phyloP scores from a whole-genome alignment of 1,284 basidiomycete genomes.

The Rhodotorula mucilaginosa region DNA sequence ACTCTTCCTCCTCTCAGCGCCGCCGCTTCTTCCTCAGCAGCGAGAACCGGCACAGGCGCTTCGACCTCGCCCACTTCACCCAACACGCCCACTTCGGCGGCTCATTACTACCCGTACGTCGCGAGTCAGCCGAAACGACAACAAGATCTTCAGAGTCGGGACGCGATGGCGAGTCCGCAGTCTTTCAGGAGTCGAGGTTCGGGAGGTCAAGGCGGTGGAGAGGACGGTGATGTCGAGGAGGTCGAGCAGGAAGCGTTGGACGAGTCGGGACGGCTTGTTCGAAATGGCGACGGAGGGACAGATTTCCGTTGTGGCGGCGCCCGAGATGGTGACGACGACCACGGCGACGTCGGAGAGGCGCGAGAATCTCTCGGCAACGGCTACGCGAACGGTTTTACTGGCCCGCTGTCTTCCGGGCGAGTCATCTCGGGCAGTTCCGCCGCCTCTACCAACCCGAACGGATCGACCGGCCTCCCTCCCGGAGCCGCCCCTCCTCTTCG shows the following conservation, averaged over 20 bases:
- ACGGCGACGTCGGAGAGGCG: background rate
- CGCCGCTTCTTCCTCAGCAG: slow-evolving; percentile 4
- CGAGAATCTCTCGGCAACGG: background rate
- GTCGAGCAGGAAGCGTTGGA: background rate
- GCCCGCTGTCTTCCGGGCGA: no score
- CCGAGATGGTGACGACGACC: background rate
- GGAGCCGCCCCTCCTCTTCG: background rate
- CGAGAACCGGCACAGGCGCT: background rate
- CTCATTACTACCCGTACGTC: slow-evolving; percentile 31
- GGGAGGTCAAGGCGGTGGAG: slow-evolving; percentile 1
- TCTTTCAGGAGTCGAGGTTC: slow-evolving; percentile 19
- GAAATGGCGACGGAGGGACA: background rate
- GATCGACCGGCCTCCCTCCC: background rate
- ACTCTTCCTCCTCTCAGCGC: background rate
- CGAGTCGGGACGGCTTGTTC: no score
- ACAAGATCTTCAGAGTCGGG: background rate
- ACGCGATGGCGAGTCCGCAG: slow-evolving; percentile 29
- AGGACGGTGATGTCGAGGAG: background rate
- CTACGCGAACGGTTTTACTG: background rate
- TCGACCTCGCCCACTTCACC: slow-evolving; percentile 17
- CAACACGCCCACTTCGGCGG: slow-evolving; percentile 19
- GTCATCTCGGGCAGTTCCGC: background rate
- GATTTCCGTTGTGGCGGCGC: background rate
- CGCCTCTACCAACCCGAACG: background rate
- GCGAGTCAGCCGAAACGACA: slow-evolving; percentile 18